phyloP scores from a whole-genome alignment of 2,329 filamentous ascomycete species.

The Colletotrichum tanaceti region DNA sequence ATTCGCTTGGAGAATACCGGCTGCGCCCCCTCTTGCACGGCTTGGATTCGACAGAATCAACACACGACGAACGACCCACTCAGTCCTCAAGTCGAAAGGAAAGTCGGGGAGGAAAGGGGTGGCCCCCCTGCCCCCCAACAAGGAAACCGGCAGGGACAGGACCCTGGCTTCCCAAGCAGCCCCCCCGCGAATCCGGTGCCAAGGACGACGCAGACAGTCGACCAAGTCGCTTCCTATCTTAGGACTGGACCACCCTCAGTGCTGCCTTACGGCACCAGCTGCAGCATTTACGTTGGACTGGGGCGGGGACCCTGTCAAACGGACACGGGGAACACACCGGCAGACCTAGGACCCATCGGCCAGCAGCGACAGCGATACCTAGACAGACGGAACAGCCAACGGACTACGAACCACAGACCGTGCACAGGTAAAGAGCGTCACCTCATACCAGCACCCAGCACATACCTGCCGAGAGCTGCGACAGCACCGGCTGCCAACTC shows the following conservation, averaged over 20 bases:
- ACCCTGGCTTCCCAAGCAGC: slow-evolving; percentile 29
- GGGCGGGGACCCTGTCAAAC: slow-evolving; percentile 28
- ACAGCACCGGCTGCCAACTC: slow-evolving; percentile 23
- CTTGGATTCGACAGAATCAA: slow-evolving; percentile 17
- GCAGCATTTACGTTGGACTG: slow-evolving; percentile 15
- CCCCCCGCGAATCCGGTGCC: slow-evolving; percentile 39
- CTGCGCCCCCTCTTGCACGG: slow-evolving; percentile 17
- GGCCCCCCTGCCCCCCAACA: slow-evolving; percentile 28
- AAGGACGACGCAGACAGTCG: slow-evolving; percentile 31
- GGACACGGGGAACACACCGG: slow-evolving; percentile 19
- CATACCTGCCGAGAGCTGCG: slow-evolving; percentile 36
- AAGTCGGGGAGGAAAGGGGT: neutral
- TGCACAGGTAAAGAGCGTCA: slow-evolving; percentile 30
- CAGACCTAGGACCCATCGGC: slow-evolving; percentile 13
- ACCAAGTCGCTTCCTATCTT: slow-evolving; percentile 30
- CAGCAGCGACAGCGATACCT: slow-evolving; percentile 12
- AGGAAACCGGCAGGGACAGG: slow-evolving; percentile 37
- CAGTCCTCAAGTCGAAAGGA: neutral
- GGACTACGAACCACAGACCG: slow-evolving; percentile 26
- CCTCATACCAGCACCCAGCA: slow-evolving; percentile 23
- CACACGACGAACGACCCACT: slow-evolving; percentile 8
- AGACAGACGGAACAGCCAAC: slow-evolving; percentile 13
- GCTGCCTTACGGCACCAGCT: slow-evolving; percentile 10
- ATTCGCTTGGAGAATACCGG: slow-evolving; percentile 49
- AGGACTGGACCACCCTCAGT: slow-evolving; percentile 20